These are phyloP conservation scores for Ogataea polymorpha DNA, from an alignment of 805 yeast species.

Conservation along the genomic window DNA sequence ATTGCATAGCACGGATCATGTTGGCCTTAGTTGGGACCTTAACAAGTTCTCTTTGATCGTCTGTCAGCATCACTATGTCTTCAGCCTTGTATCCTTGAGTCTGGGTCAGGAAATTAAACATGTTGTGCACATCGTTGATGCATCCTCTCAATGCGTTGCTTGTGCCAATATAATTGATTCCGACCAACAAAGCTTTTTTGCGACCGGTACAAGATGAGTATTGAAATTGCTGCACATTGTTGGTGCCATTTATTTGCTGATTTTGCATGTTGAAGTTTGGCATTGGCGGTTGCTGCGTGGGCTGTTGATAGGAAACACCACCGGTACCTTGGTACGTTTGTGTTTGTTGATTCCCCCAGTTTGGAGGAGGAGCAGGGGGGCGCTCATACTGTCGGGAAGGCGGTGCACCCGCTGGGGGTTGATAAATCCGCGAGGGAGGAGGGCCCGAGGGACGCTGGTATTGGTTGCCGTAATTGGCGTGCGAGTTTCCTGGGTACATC, in stretches of 20 bases:
- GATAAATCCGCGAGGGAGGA: constrained; percentile 18
- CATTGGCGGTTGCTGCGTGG: constrained; percentile 16
- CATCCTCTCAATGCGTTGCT: constrained; percentile 67
- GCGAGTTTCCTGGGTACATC: constrained; percentile 22
- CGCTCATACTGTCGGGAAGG: constrained; percentile 12
- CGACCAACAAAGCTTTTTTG: constrained; percentile 72
- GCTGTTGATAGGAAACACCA: constrained; percentile 15
- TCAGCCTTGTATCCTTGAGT: constrained; percentile 48
- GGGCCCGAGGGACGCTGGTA: constrained; percentile 22
- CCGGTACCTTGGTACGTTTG: constrained; percentile 5
- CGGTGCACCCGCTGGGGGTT: constrained; percentile 23
- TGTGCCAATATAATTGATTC: constrained; percentile 73
- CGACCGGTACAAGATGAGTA: constrained; percentile 71
- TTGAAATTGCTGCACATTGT: constrained; percentile 34
- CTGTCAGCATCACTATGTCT: constrained; percentile 59
- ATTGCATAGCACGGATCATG: constrained; percentile 73
- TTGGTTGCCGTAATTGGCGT: constrained; percentile 12
- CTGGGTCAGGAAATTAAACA: constrained; percentile 35
- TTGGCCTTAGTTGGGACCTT: constrained; percentile 62
- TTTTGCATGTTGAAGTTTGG: constrained; percentile 20
- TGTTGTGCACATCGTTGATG: constrained; percentile 69
- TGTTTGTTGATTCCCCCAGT: constrained; percentile 12
- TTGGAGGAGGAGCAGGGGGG: constrained; percentile 15
- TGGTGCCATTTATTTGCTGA: constrained; percentile 33
- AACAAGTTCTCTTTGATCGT: constrained; percentile 47